A percentile compares a stretch with the other conserved stretches of the same genome.
Evolutionary conservation across 495 filamentous ascomycete species (phyloP).

Genomic region (Hypoxylon crocopeplum): DNA sequence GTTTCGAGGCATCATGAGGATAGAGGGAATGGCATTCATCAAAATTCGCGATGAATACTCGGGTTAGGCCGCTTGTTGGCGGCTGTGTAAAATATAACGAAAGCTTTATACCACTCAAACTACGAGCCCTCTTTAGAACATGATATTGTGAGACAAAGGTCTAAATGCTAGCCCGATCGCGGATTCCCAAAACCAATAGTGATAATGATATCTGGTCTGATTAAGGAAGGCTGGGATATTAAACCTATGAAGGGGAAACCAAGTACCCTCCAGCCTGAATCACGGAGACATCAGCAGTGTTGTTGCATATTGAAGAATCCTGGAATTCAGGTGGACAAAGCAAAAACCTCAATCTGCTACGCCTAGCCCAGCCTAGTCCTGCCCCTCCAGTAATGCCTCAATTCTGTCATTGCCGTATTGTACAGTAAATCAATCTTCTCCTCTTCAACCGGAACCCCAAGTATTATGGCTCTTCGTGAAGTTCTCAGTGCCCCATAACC

Average conservation of each 20-base stretch:
- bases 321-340: not conserved
- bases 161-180: too few relatives aligned
- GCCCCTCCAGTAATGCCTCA: conserved; percentile 2
- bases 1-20: not conserved
- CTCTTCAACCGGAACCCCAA: not conserved
- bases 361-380: conserved; percentile 17
- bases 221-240: too few relatives aligned
- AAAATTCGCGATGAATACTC: not conserved
- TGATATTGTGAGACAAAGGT: too few relatives aligned
- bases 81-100: conserved; percentile 24
- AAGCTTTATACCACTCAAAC: conserved; percentile 21
- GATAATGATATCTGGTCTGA: too few relatives aligned
- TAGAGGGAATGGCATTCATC: conserved; percentile 4
- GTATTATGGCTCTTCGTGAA: not conserved
- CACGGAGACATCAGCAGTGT: too few relatives aligned
- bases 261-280: too few relatives aligned
- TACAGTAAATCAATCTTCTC: conserved; percentile 29
- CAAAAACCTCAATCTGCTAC: conserved; percentile 12
- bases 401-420: conserved; percentile 18
- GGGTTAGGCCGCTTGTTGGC: conserved; percentile 1
- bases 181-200: too few relatives aligned
- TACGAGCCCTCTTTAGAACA: not conserved
- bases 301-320: not conserved
- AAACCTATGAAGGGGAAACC: too few relatives aligned
- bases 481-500: too few relatives aligned